These are phyloP conservation scores for Entrophospora sp. DNA, from an alignment of 192 early-diverging fungal species.

Conservation along the genomic window DNA sequence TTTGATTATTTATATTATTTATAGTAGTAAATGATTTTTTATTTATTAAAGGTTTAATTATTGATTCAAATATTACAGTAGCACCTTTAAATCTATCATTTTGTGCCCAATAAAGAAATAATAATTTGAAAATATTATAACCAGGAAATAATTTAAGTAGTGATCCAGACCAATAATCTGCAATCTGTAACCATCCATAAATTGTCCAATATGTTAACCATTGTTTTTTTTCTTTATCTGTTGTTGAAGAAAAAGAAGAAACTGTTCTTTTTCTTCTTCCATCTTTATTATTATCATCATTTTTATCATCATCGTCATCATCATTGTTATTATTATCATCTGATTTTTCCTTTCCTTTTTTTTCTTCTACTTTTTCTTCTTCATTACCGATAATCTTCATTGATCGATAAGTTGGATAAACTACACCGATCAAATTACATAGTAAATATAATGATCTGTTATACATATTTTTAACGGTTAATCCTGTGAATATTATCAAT, in stretches of 20 bases:
- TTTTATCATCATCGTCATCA: too few relatives aligned
- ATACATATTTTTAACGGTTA: conserved; percentile 27
- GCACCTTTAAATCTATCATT: conserved; percentile 42
- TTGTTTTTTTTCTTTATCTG: conserved; percentile 24
- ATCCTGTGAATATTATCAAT: conserved; percentile 18
- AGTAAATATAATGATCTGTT: conserved; percentile 29
- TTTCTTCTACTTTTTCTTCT: neutral
- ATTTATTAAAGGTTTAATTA: conserved; percentile 7
- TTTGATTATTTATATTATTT: neutral
- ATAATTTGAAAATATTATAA: conserved; percentile 43
- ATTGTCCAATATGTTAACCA: conserved; percentile 55
- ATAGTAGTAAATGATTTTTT: neutral
- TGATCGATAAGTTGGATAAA: conserved; percentile 41
- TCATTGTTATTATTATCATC: too few relatives aligned
- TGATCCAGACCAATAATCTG: conserved; percentile 41
- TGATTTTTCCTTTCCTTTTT: too few relatives aligned
- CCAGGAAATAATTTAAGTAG: conserved; percentile 34
- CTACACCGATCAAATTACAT: conserved; percentile 37
- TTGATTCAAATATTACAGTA: conserved; percentile 32
- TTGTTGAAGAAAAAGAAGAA: neutral
- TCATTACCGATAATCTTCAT: conserved; percentile 30
- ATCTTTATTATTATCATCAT: too few relatives aligned
- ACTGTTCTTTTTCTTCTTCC: too few relatives aligned
- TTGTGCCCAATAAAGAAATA: conserved; percentile 53
- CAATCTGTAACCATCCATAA: conserved; percentile 46